Evolutionary conservation across 2,329 filamentous ascomycete species (phyloP).

Genomic region (Ascochyta koolunga): DNA sequence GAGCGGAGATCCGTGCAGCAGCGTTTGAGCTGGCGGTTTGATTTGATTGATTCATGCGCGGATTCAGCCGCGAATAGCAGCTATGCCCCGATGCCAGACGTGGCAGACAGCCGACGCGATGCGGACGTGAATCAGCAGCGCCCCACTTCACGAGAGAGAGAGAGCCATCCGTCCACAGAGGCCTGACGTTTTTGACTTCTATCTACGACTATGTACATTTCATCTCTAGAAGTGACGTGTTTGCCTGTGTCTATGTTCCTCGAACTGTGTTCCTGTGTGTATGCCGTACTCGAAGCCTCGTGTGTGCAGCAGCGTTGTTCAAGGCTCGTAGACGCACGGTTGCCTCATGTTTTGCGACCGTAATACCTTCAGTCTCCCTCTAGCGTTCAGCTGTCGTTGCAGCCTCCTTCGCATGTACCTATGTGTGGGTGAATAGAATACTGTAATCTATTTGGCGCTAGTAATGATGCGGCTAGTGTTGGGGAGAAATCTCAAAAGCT

Average conservation of each 20-base stretch:
- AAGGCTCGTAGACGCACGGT: conserved; percentile 22
- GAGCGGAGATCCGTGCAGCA: too few relatives aligned
- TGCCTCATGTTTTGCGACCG: conserved; percentile 22
- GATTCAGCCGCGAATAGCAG: not conserved
- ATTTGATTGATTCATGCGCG: not conserved
- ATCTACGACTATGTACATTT: conserved; percentile 11
- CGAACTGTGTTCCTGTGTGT: conserved; percentile 7
- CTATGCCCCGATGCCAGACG: not conserved
- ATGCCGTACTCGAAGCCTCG: conserved; percentile 3
- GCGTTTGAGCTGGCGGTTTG: too few relatives aligned
- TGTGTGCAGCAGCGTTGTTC: conserved; percentile 8
- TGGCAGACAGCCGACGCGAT: conserved; percentile 15
- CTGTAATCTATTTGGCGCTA: too few relatives aligned
- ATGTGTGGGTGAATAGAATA: too few relatives aligned
- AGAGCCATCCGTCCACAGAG: conserved; percentile 11
- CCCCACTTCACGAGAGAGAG: conserved; percentile 3
- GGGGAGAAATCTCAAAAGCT: too few relatives aligned
- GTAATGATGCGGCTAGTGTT: too few relatives aligned
- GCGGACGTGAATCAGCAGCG: conserved; percentile 6
- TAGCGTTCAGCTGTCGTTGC: conserved; percentile 13
- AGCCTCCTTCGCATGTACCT: too few relatives aligned
- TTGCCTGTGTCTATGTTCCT: conserved; percentile 13
- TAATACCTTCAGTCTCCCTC: conserved; percentile 25
- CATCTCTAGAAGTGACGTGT: conserved; percentile 8
- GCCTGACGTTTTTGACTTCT: too few relatives aligned